Evolutionary conservation across 768 basidiomycete species (phyloP), one percentile per base, ranked within the genome.

Genomic region (Sporobolomyces roseus): DNA sequence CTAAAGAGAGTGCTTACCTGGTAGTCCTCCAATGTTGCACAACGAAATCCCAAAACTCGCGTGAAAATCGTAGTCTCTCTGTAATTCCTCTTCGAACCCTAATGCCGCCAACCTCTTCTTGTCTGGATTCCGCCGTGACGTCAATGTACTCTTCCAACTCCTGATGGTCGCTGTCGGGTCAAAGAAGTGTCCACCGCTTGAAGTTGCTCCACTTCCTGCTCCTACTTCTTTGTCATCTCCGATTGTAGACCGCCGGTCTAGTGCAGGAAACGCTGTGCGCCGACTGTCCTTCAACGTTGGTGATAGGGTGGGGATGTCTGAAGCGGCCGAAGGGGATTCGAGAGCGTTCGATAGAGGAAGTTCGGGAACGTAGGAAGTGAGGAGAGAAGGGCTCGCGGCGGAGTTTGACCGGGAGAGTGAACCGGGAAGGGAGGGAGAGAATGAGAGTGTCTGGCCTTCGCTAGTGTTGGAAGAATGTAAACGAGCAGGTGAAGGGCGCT

Each of bases 21-120:
- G 68, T 4, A 73, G 38, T 6, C 52, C 63, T 1, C 72, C 72
- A 4, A 73, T 70, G 30, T 73, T 73, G 72, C 72, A 73, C 30
- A 73, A 9, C 2, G 50, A 32, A 29, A 73, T 55, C 6, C 72
- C 68, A 32, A 48, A 66, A 29, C 61, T 63, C 38, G 72, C 67
- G 36, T 45, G 70, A 19, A 73, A 73, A 53, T 73, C 72, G 51
- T 66, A 73, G 51, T 64, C 60, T 21, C 72, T 50, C 30, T n/a
- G 45, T 36, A 73, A 27, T 43, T 73, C 68, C 46, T 73, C 68
- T 32, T 73, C 72, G 38, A 66, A 73, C 12, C 72, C 72, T 2
- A 73, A 61, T n/a, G 61, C 58, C 6, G 61, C 62, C 14, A 73
- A 41, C 12, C 65, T 46, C 49, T 69, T 72, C 63, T 65, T 61